These are phyloP conservation scores for Kuraishia ogatae DNA, from an alignment of 805 yeast genomes.

Conservation along the genomic window DNA sequence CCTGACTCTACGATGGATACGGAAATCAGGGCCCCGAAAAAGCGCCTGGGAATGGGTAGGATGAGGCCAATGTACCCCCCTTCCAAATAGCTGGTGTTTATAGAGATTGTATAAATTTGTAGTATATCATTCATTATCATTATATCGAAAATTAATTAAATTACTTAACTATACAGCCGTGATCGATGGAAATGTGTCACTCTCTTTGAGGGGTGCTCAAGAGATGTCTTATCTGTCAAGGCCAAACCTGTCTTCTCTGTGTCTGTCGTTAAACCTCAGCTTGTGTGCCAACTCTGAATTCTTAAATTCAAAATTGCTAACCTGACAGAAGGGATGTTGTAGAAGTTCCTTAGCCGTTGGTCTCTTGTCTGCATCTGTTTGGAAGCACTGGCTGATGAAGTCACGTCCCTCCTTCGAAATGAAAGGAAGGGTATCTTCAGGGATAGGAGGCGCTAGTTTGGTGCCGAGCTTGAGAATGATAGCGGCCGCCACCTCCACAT, in stretches of 20 bases:
- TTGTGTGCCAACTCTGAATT: slow-evolving; percentile 21
- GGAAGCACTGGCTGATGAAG: slow-evolving; percentile 72
- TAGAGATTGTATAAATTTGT: neutral
- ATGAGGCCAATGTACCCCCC: neutral
- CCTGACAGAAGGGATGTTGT: slow-evolving; percentile 31
- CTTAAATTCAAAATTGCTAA: slow-evolving; percentile 17
- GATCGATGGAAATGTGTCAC: too few species aligned
- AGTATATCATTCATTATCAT: neutral
- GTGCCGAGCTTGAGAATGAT: slow-evolving; percentile 82
- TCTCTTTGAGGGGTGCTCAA: too few species aligned
- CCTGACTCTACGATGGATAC: neutral
- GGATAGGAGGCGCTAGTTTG: slow-evolving; percentile 90
- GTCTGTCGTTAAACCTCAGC: slow-evolving; percentile 16
- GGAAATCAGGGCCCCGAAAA: neutral
- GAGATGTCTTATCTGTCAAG: neutral
- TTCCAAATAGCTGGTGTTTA: neutral
- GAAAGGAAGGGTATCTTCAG: slow-evolving; percentile 67
- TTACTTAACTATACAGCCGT: neutral
- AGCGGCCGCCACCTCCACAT: slow-evolving; percentile 90
- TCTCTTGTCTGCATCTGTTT: slow-evolving; percentile 67
- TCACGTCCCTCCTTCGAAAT: slow-evolving; percentile 59
- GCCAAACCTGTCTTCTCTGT: slow-evolving; percentile 4
- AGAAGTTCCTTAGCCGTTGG: slow-evolving; percentile 76
- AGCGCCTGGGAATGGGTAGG: neutral
- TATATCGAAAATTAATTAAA: neutral